phyloP scores from a whole-genome alignment of 2,329 filamentous ascomycete genomes.

The Phyllosticta capitalensis region DNA sequence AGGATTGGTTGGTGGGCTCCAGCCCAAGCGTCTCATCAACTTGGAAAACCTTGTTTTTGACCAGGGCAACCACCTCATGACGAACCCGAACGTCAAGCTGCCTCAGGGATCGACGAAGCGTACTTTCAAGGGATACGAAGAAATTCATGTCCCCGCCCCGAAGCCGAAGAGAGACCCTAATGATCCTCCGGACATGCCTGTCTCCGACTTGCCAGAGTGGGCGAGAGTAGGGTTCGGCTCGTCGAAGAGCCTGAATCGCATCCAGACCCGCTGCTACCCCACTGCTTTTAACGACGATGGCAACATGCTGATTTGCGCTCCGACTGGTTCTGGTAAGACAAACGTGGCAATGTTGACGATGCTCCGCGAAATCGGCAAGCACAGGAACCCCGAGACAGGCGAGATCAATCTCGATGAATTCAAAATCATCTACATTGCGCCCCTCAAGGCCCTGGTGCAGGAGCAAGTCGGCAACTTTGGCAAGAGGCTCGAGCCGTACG shows the following conservation, averaged over 20 bases:
- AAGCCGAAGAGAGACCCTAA: constrained; percentile 75
- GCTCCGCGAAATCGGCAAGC: constrained; percentile 90
- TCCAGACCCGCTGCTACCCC: constrained; percentile 88
- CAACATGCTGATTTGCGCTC: constrained; percentile 96
- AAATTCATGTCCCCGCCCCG: constrained; percentile 91
- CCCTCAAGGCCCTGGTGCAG: constrained; percentile 88
- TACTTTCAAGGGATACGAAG: constrained; percentile 95
- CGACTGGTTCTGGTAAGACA: constrained; percentile 94
- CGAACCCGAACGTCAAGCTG: constrained; percentile 89
- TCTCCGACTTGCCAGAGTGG: constrained; percentile 88
- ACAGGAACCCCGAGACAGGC: constrained; percentile 80
- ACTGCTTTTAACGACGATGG: constrained; percentile 88
- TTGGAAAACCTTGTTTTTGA: constrained; percentile 95
- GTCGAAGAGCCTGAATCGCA: constrained; percentile 81
- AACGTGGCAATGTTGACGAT: constrained; percentile 98
- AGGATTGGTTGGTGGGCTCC: constrained; percentile 66
- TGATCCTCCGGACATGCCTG: constrained; percentile 67
- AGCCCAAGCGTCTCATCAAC: constrained; percentile 81
- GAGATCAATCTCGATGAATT: constrained; percentile 93
- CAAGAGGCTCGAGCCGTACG: constrained; percentile 79
- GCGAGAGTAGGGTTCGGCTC: constrained; percentile 75
- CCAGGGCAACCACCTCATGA: constrained; percentile 98
- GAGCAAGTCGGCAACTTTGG: constrained; percentile 98
- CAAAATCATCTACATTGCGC: constrained; percentile 97
- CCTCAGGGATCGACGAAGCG: constrained; percentile 92